Evolutionary conservation across 352 stramenopile species (phyloP).

Genomic region (Phytophthora pisi): DNA sequence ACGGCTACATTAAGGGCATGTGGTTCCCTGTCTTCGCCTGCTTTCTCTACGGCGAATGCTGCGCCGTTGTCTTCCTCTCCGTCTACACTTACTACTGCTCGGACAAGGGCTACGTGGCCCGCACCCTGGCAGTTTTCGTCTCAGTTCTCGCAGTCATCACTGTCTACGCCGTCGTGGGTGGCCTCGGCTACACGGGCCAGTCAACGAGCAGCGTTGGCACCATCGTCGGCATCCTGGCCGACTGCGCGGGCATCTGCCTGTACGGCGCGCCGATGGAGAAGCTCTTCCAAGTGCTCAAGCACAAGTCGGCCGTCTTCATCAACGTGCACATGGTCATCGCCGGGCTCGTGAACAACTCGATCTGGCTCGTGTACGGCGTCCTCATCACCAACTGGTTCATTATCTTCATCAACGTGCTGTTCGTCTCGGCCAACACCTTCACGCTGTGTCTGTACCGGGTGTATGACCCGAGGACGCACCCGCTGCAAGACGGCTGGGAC

Average conservation of each 20-base stretch:
- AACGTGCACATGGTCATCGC: conserved; percentile 59
- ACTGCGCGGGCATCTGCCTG: conserved; percentile 47
- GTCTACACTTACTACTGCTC: conserved; percentile 46
- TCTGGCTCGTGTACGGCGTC: conserved; percentile 44
- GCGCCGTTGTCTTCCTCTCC: conserved; percentile 40
- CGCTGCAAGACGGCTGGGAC: conserved; percentile 26
- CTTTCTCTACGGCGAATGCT: conserved; percentile 44
- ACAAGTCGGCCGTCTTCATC: conserved; percentile 55
- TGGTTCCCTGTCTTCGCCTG: conserved; percentile 56
- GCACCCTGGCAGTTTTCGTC: conserved; percentile 28
- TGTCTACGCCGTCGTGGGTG: conserved; percentile 45
- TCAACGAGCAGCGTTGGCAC: conserved; percentile 28
- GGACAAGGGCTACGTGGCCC: conserved; percentile 34
- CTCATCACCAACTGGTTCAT: conserved; percentile 48
- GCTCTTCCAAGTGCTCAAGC: conserved; percentile 43
- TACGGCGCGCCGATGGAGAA: conserved; percentile 52
- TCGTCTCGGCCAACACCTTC: conserved; percentile 35
- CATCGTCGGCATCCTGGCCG: conserved; percentile 35
- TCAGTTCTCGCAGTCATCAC: conserved; percentile 35
- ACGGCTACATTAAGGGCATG: conserved; percentile 44
- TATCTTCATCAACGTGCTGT: conserved; percentile 38
- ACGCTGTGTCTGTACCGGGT: conserved; percentile 37
- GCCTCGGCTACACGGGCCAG: conserved; percentile 40
- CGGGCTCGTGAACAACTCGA: conserved; percentile 47
- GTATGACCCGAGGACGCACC: conserved; percentile 41